Base-by-base conservation (phyloP, 495 filamentous ascomycete genomes). In the Pseudevernia furfuracea region DNA sequence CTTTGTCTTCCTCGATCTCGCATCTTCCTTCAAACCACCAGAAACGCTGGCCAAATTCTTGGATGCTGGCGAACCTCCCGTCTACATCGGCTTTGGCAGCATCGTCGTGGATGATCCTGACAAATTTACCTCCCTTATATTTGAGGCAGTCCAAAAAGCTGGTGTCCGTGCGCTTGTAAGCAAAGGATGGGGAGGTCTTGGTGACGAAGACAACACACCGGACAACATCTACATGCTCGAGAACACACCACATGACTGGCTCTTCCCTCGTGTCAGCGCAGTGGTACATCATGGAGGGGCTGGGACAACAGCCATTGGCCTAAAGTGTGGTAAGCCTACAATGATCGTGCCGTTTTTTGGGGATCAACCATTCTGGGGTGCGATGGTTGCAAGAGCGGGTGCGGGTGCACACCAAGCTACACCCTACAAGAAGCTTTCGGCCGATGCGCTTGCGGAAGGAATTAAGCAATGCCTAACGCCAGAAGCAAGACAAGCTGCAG, bases 301-400 rank as follows among this genome's bases (percentile, higher is more conserved):
- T 1, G 85, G 85, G 3, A 88, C 86, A 1, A 87, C 85, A 8
- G 86, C 85, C 5, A 85, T 84, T 25, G 82, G 84, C 21, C 76
- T 88, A 32, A 84, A 84, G 69, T 83, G 79, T 61, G 85, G 84
- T 0, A 83, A 79, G 65, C 85, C 85, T 28, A 87, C 84, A 23
- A 83, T 88, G 78, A 77, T 88, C 37, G 84, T 88, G 3, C 85
- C 85, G 8, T 88, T 88, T 72, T 88, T 88, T 67, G 85, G 85
- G 0, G 85, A 88, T 67, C 82, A 84, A 66, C 80, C 79, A 28
- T 82, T 83, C 66, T 85, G 82, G 82, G 82, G 80, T 19, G 68
- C 77, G 23, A 84, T 85, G 82, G 77, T 83, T 2, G 81, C 81
- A 0, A 78, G 77, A 28, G 80, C 85, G 3, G 82, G 83, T 5